Base-by-base conservation (phyloP, 2,329 filamentous ascomycete species). In the Aspergillus sp. region DNA sequence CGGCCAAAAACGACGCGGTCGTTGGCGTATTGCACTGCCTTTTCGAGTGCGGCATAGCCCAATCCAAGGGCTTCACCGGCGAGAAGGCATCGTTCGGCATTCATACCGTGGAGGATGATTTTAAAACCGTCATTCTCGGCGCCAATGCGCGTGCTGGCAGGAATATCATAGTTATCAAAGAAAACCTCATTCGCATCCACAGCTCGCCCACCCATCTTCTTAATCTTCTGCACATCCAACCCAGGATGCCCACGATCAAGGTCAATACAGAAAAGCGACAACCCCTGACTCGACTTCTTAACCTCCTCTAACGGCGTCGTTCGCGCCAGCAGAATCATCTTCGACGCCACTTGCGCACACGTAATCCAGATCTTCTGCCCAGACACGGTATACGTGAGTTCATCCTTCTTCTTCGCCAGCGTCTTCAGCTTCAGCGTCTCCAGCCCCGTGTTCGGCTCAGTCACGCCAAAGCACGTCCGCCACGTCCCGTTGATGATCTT, bases 301-400 rank as follows among this genome's bases (percentile, higher is more conserved):
- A 82, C 80, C 46, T 87, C 73, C 40, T 88, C 83, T 0, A 84
- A 53, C 0, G 85, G 78, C 0, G 82, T 88, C 0, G 88, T 94
- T 1, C 88, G 79, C 0, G 87, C 87, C 0, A 95, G 76, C 0
- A 94, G 74, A 4, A 94, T 83, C 88, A 94, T 94, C 57, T 88
- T 88, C 4, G 77, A 76, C 0, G 88, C 88, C 0, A 91, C 85
- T 61, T 94, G 87, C 0, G 88, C 88, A 42, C 82, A 90, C 0
- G 87, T 88, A 43, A 93, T 94, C 88, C 88, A 94, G 43, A 91
- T 90, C 69, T 94, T 94, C 61, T 91, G 86, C 0, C 88, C 88
- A 0, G 79, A 79, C 8, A 94, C 75, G 1, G 68, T 72, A 60
- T 90, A 94, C 4, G 71, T 75, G 10, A 77, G 70, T 0, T 78